Conservation (phyloP, 352 stramenopile species). For the Phytopythium vexans region DNA sequence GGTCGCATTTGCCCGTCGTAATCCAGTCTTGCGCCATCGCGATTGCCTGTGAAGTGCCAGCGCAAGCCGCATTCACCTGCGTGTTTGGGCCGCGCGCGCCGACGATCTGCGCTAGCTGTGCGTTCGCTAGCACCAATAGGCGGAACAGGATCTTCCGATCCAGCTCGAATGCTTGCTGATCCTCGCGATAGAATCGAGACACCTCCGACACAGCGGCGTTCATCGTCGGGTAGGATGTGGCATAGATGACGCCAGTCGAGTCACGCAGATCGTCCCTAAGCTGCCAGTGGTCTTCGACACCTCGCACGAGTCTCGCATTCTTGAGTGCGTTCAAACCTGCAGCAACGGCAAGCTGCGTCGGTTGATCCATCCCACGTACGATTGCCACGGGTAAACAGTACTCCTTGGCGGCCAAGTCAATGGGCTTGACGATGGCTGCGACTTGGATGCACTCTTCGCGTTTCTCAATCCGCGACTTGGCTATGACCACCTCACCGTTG, state of each 20-base stretch:
- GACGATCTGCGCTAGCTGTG: constrained; percentile 94
- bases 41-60: constrained; percentile 91
- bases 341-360: constrained; percentile 92
- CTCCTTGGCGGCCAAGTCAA: constrained; percentile 61
- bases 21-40: constrained; percentile 95
- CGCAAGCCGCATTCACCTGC: constrained; percentile 96
- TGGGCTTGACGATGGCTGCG: constrained; percentile 68
- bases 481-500: constrained; percentile 20
- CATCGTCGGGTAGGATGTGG: constrained; percentile 94
- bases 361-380: constrained; percentile 93
- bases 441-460: constrained; percentile 85
- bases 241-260: constrained; percentile 93
- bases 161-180: constrained; percentile 80
- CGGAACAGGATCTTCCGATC: constrained; percentile 98
- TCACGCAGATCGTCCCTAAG: constrained; percentile 85
- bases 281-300: constrained; percentile 63
- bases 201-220: constrained; percentile 92
- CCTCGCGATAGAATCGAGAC: constrained; percentile 55
- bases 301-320: constrained; percentile 82
- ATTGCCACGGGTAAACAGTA: constrained; percentile 90
- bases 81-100: constrained; percentile 94
- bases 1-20: constrained; percentile 85
- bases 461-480: constrained; percentile 35
- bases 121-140: constrained; percentile 94
- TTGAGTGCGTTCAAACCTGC: constrained; percentile 94